These are phyloP conservation scores for Chiua virens DNA, from an alignment of 768 basidiomycete species.

Conservation along the genomic window DNA sequence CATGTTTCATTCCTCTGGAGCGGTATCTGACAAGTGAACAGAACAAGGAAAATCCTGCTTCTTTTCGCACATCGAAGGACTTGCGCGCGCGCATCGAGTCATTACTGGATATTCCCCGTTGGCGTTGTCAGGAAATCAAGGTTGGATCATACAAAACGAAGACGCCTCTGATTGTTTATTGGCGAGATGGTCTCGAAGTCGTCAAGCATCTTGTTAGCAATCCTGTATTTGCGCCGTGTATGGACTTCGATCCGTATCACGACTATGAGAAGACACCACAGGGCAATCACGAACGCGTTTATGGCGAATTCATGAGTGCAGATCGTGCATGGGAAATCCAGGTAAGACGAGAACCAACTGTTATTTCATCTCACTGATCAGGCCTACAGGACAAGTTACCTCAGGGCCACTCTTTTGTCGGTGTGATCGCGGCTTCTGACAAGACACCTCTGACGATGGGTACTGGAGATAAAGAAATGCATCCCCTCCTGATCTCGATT, in stretches of 20 bases:
- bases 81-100: not conserved
- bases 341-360: conserved; percentile 6
- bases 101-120: conserved; percentile 5
- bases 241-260: conserved; percentile 3
- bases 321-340: conserved; percentile 27
- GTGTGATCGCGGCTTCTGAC: conserved; percentile 32
- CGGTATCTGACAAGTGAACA: not conserved
- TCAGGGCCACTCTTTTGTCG: conserved; percentile 27
- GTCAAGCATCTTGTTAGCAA: conserved; percentile 24
- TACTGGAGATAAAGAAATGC: conserved; percentile 32
- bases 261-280: conserved; percentile 1
- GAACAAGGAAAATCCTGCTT: not conserved
- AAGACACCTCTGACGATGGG: conserved; percentile 34
- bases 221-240: conserved; percentile 15
- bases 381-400: conserved; percentile 5
- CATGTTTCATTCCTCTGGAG: not conserved
- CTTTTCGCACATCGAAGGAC: not conserved
- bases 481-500: conserved; percentile 31
- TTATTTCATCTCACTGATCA: not conserved
- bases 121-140: conserved; percentile 7
- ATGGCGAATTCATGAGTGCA: conserved; percentile 23
- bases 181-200: too few relatives aligned
- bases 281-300: not conserved
- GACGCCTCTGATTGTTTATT: conserved; percentile 3
- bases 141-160: conserved; percentile 3